phyloP scores from a whole-genome alignment of 331 rosid genomes.

The Quercus tomentella region DNA sequence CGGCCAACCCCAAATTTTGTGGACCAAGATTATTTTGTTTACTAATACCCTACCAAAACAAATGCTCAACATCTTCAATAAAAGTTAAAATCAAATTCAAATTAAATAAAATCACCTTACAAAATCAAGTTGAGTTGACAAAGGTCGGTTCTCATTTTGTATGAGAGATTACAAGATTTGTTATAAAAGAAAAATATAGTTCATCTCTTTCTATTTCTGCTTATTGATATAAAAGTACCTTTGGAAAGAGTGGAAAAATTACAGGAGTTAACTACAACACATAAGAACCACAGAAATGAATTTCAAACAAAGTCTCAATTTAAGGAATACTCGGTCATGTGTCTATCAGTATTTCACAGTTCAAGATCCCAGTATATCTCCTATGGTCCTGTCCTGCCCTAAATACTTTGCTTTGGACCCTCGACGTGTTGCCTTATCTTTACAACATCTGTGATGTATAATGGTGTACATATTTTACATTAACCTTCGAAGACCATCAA shows the following conservation, averaged over 20 bases:
- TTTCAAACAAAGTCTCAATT: not conserved
- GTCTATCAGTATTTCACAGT: not conserved
- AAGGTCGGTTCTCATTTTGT: not conserved
- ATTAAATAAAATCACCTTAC: not conserved
- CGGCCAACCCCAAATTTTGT: no score
- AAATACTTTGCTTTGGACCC: not conserved
- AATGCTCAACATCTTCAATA: not conserved
- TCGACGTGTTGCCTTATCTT: conserved; percentile 12
- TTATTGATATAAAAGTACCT: not conserved
- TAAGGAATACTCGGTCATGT: not conserved
- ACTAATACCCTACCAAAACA: no score
- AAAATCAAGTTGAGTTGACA: not conserved
- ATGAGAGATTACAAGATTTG: not conserved
- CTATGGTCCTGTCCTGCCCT: not conserved
- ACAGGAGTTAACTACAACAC: not conserved
- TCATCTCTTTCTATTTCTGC: not conserved
- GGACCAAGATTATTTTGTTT: no score
- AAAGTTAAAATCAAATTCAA: not conserved
- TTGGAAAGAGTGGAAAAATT: not conserved
- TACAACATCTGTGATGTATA: conserved; percentile 1
- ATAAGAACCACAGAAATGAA: not conserved
- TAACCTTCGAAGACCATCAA: not conserved
- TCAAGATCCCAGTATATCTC: not conserved
- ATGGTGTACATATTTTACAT: conserved; percentile 17
- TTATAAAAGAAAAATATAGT: not conserved